Evolutionary conservation across 2,329 filamentous ascomycete species (phyloP), one percentile per base, ranked within the genome.

Genomic region (Colletotrichum eremochloae): DNA sequence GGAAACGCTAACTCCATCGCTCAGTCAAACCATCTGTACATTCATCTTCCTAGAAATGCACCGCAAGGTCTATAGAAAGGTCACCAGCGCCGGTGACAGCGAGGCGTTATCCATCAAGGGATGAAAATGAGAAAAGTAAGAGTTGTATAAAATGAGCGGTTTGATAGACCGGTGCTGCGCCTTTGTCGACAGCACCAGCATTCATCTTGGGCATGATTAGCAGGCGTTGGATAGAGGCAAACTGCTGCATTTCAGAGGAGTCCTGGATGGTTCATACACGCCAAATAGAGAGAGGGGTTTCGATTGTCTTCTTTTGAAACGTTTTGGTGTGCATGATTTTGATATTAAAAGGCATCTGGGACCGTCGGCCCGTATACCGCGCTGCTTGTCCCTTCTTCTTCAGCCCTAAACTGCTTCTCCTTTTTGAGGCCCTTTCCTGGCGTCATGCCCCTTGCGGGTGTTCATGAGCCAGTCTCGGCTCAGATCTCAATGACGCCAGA

Each of bases 11-110:
- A 63, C 20, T 42, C 55, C 33, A 52, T n/a, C 62, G 20, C 11
- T 48, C 62, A 90, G 88, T 46, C 94, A 97, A 84, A 97, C 94
- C 9, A 93, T 97, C 73, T 92, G 92, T 77, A 97, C 94, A 46
- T 95, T 97, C 81, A 80, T 97, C 78, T 95, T 96, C 81, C 81
- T 97, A 78, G 94, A 97, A 81, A 91, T 94, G 80, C 94, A 97
- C 82, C 94, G 95, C 84, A 94, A 92, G 81, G 81, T 91, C 36
- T 97, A 94, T 82, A 87, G 88, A 80, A 86, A 85, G 74, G 74
- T 90, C 64, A 84, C 85, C 74, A 86, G 82, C 29, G 74, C 85
- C 52, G 82, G 83, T 48, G 75, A 82, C 57, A 75, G 82, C 58
- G 76, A 78, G 52, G 75, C 58, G 24, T 52, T 46, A 33, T 63